phyloP scores from a whole-genome alignment of 2,329 filamentous ascomycete species.

The Aspergillus candidus region DNA sequence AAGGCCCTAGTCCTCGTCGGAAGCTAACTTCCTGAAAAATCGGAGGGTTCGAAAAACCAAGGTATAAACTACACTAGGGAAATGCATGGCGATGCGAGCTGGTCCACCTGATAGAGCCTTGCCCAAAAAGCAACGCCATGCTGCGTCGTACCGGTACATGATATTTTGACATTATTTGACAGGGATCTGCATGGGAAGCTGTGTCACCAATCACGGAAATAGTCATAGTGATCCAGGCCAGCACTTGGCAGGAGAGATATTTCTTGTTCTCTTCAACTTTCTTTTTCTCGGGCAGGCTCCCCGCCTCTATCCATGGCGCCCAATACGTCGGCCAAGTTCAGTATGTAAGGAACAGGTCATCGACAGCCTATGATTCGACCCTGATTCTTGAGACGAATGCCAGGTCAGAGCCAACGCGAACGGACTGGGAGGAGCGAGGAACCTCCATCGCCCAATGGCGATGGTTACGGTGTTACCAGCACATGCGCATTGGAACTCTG shows the following conservation, averaged over 20 bases:
- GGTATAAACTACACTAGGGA: conserved; percentile 11
- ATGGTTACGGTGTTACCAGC: too few species aligned
- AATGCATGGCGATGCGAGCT: conserved; percentile 11
- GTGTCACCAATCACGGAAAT: not conserved
- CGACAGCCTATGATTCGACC: not conserved
- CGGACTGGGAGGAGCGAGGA: too few species aligned
- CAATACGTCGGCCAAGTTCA: not conserved
- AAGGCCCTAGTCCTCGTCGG: not conserved
- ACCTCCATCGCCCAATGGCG: too few species aligned
- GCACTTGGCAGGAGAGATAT: not conserved
- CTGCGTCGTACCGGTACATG: conserved; percentile 7
- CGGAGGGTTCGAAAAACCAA: conserved; percentile 1
- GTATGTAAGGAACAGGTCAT: conserved; percentile 1
- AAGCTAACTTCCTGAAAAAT: not conserved
- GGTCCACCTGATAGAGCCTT: conserved; percentile 10
- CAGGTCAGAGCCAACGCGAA: too few species aligned
- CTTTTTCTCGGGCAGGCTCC: conserved; percentile 1
- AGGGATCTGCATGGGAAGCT: conserved; percentile 8
- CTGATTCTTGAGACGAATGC: too few species aligned
- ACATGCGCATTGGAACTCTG: too few species aligned
- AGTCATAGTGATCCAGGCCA: conserved; percentile 1
- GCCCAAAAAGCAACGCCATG: conserved; percentile 5
- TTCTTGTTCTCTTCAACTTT: not conserved
- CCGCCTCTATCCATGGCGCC: conserved; percentile 1
- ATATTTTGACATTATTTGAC: conserved; percentile 10